phyloP scores from a whole-genome alignment of 495 filamentous ascomycete genomes.

The Schizothecium vesticola region DNA sequence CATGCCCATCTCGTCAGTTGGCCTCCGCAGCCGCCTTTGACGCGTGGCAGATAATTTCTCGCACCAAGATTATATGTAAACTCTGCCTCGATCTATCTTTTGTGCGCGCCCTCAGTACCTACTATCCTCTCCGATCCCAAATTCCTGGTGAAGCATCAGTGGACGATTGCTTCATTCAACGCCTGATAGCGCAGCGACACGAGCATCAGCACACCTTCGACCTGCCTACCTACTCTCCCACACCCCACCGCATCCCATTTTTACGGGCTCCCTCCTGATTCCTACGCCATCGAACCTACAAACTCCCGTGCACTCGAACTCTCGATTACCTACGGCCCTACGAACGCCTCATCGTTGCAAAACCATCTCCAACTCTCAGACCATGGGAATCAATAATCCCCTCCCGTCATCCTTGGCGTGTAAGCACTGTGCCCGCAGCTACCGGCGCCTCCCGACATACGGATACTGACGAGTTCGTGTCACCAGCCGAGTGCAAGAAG shows the following conservation, averaged over 20 bases:
- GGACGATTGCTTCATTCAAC: not conserved
- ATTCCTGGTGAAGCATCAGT: not conserved
- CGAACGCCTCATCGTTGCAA: not conserved
- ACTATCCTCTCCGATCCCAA: not conserved
- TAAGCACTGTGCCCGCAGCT: slow-evolving; percentile 33
- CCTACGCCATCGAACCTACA: not conserved
- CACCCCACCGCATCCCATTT: not conserved
- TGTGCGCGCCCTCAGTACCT: not conserved
- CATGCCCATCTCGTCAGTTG: not conserved
- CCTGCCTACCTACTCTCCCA: not conserved
- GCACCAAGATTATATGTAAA: not conserved
- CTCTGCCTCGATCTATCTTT: not conserved
- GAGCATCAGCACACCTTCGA: too few relatives aligned
- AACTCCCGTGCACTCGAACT: not conserved
- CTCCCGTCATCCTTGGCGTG: slow-evolving; percentile 55
- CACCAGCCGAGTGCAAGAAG: slow-evolving; percentile 78
- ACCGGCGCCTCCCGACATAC: slow-evolving; percentile 8
- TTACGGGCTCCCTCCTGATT: slow-evolving; percentile 4
- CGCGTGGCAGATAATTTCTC: slow-evolving; percentile 1
- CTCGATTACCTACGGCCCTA: not conserved
- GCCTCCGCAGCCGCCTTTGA: slow-evolving; percentile 2
- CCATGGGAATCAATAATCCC: slow-evolving; percentile 55
- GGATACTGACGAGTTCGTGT: slow-evolving; percentile 3
- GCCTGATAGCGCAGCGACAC: not conserved
- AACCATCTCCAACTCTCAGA: not conserved